Evolutionary conservation across 2,329 filamentous ascomycete species (phyloP).

Genomic region (Stachybotrys elegans): DNA sequence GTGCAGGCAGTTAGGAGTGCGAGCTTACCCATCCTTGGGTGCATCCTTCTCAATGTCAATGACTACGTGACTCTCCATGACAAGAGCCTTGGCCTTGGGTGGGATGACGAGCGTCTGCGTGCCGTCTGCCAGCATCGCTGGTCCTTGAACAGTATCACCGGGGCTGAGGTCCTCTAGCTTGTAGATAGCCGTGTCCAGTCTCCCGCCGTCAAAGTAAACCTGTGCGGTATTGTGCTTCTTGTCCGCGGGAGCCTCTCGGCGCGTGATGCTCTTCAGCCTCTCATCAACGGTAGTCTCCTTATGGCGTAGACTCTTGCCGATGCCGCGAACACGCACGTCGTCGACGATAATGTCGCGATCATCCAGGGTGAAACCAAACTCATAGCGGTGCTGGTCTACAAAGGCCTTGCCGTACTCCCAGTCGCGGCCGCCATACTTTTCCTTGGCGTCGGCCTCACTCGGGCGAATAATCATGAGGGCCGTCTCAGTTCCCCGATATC

Average conservation of each 20-base stretch:
- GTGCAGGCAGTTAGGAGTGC: too few species aligned
- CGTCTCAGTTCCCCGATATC: conserved; percentile 86
- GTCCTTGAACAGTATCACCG: conserved; percentile 70
- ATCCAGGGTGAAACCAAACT: conserved; percentile 84
- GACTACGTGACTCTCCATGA: conserved; percentile 83
- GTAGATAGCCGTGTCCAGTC: conserved; percentile 74
- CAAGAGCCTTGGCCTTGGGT: conserved; percentile 67
- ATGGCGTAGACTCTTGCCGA: conserved; percentile 81
- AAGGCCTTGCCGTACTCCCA: conserved; percentile 87
- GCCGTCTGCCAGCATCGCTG: conserved; percentile 80
- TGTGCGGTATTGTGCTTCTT: conserved; percentile 62
- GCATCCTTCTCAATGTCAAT: conserved; percentile 68
- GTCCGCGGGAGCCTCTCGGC: conserved; percentile 48
- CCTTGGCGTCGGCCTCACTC: conserved; percentile 52
- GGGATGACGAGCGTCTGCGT: conserved; percentile 91
- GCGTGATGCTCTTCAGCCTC: conserved; percentile 67
- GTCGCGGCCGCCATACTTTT: conserved; percentile 56
- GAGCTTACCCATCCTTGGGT: conserved; percentile 28
- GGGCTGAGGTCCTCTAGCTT: conserved; percentile 69
- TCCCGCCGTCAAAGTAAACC: conserved; percentile 82
- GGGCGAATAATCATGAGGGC: conserved; percentile 86
- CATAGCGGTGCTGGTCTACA: conserved; percentile 79
- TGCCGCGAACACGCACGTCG: conserved; percentile 81
- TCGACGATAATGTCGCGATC: conserved; percentile 87
- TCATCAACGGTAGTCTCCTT: conserved; percentile 78